Evolutionary conservation across 2,329 filamentous ascomycete species (phyloP), one percentile per base, ranked within the genome.

Genomic region (Stagonosporopsis vannaccii): DNA sequence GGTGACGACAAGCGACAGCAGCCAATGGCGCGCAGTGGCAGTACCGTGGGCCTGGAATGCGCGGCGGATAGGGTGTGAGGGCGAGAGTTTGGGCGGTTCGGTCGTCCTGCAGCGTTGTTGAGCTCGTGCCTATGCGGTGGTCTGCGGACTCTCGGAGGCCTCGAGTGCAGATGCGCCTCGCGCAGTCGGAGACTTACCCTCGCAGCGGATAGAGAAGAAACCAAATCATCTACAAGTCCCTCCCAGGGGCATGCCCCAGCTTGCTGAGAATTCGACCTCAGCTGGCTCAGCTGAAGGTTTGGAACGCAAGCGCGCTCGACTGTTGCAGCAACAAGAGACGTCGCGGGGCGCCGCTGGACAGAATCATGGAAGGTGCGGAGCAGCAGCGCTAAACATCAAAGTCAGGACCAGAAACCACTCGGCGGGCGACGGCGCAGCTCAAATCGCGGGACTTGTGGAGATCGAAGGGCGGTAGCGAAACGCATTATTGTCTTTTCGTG

Each of bases 161-260:
- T 46, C 42, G 36, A 43, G 17, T 42, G 49, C 41, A 42, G 45
- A 49, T 41, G 32, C 30, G 62, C 48, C 42, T 36, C 25, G 20
- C 44, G 35, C 40, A 39, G 32, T 45, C 25, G 25, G 41, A 19
- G 23, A 83, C 88, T 76, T 78, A 90, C 89, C 90, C 88, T 84
- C 90, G 84, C 65, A 92, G 81, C 71, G 89, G 89, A 79, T 90
- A 92, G 63, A 92, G 79, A 47, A 92, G 78, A 79, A 90, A 91
- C 88, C 88, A 91, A 78, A 91, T 88, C 88, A 91, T 82, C 55
- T 44, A 61, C 55, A 58, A 37, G 61, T 60, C 61, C 65, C 54
- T 42, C 51, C 36, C 33, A 45, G 55, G 65, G 65, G 63, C 68
- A 73, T 72, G 60, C 63, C 61, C 66, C 48, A 53, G 47, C 41